These are phyloP conservation scores for Monilinia aucupariae DNA, from an alignment of 2,329 filamentous ascomycete species.

Conservation along the genomic window DNA sequence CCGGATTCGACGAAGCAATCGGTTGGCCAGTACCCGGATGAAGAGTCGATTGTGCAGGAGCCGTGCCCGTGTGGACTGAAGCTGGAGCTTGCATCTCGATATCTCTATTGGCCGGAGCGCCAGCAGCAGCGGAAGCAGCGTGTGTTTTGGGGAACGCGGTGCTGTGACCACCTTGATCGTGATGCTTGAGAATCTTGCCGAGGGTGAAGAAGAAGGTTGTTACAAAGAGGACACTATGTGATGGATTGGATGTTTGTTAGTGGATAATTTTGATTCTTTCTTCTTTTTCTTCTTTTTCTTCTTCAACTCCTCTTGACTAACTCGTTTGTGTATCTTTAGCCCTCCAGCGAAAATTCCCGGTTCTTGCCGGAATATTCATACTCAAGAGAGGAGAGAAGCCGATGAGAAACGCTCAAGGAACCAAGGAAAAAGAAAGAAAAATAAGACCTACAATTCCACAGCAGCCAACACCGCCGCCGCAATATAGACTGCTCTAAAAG, in stretches of 20 bases:
- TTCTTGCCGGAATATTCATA: too few species aligned
- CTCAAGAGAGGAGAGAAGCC: too few species aligned
- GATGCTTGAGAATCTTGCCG: neutral
- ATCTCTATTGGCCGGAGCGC: neutral
- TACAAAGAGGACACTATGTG: neutral
- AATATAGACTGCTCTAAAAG: constrained; percentile 5
- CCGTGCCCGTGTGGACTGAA: neutral
- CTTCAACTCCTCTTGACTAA: too few species aligned
- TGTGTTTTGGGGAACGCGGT: neutral
- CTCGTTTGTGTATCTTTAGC: too few species aligned
- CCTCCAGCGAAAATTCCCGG: too few species aligned
- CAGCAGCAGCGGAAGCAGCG: too few species aligned
- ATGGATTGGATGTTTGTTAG: too few species aligned
- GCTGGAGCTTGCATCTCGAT: constrained; percentile 11
- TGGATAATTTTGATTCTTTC: too few species aligned
- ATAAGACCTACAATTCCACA: constrained; percentile 11
- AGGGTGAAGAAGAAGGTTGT: constrained; percentile 9
- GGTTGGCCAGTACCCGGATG: neutral
- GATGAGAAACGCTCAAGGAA: neutral
- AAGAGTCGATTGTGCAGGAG: neutral
- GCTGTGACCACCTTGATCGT: neutral
- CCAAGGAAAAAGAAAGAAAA: neutral
- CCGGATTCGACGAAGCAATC: neutral
- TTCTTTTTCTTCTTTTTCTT: too few species aligned
- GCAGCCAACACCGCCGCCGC: constrained; percentile 6